Evolutionary conservation across 2,329 filamentous ascomycete genomes (phyloP), one percentile per base, ranked within the genome.

Genomic region (Didymella segeticola): DNA sequence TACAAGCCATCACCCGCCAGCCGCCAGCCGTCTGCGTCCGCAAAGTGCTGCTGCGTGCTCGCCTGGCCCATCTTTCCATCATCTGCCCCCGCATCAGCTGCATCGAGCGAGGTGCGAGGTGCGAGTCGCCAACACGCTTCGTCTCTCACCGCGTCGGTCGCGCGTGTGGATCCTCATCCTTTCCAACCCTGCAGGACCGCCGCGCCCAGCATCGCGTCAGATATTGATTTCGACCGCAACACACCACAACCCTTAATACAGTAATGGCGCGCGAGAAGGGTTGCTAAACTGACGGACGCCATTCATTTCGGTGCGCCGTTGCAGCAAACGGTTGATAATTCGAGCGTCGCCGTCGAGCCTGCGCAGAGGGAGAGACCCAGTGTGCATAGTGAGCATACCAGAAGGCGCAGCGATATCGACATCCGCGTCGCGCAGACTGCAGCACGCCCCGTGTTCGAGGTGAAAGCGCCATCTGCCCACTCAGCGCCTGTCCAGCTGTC

Each of bases 231-330:
- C 42, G 47, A 41, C 43, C 43, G 31, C 53, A 8, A 38, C 20
- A 5, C 47, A 39, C 47, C 11, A 47, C 51, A 33, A 27, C 45
- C 7, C 34, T 34, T 26, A 36, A 41, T 47, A 67, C 67, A 59
- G 65, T 69, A 57, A 70, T 67, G 63, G 62, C 55, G 62, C 53
- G 57, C 51, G 63, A 56, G 57, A 53, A 47, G 30, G 37, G 37
- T 56, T 68, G 65, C 61, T 71, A 60, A 61, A 34, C 15, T n/a
- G 22, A 54, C 54, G 41, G 52, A 48, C 56, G 38, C 58, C 53
- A 62, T 82, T 87, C 80, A 79, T 90, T 90, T 89, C 90, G 90
- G 86, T 90, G 89, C 81, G 85, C 88, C 75, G 83, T 84, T 58
- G 81, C 82, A 77, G 88, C 89, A 80, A 87, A 88, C 79, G 93